phyloP scores from a whole-genome alignment of 148 eudicot genomes.

The Rhododendron molle region DNA sequence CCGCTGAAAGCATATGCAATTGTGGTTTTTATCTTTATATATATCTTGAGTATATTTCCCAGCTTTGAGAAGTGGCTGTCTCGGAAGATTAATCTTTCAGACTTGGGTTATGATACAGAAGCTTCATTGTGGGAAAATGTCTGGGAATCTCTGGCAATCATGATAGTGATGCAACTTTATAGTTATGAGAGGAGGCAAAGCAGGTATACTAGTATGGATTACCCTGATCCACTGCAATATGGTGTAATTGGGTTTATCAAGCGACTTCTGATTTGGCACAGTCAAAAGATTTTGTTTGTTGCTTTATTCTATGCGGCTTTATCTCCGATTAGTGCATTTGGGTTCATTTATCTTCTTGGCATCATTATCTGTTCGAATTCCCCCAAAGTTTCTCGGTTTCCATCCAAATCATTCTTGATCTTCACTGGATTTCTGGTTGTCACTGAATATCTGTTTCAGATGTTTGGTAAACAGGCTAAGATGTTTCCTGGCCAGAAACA shows the following conservation, averaged over 20 bases:
- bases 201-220: slow-evolving; percentile 42
- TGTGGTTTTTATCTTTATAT: slow-evolving; percentile 67
- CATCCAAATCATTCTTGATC: slow-evolving; percentile 73
- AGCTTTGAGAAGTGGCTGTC: slow-evolving; percentile 71
- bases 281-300: slow-evolving; percentile 70
- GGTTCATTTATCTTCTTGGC: slow-evolving; percentile 83
- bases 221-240: slow-evolving; percentile 43
- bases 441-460: slow-evolving; percentile 84
- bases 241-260: slow-evolving; percentile 64
- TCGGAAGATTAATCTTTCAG: slow-evolving; percentile 51
- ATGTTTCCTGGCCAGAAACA: slow-evolving; percentile 92
- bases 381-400: slow-evolving; percentile 85
- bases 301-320: slow-evolving; percentile 87
- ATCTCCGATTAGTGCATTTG: slow-evolving; percentile 85
- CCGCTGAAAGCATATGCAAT: slow-evolving; percentile 86
- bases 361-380: slow-evolving; percentile 57
- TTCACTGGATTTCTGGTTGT: slow-evolving; percentile 73
- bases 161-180: slow-evolving; percentile 97
- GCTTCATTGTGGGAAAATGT: slow-evolving; percentile 72
- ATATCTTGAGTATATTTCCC: slow-evolving; percentile 77
- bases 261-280: slow-evolving; percentile 92
- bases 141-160: slow-evolving; percentile 84
- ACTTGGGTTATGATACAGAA: slow-evolving; percentile 67
- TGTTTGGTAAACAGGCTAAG: slow-evolving; percentile 80
- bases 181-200: slow-evolving; percentile 96